These are phyloP conservation scores for Purpureocillium lavendulum DNA, from an alignment of 2,329 filamentous ascomycete genomes.

Conservation along the genomic window DNA sequence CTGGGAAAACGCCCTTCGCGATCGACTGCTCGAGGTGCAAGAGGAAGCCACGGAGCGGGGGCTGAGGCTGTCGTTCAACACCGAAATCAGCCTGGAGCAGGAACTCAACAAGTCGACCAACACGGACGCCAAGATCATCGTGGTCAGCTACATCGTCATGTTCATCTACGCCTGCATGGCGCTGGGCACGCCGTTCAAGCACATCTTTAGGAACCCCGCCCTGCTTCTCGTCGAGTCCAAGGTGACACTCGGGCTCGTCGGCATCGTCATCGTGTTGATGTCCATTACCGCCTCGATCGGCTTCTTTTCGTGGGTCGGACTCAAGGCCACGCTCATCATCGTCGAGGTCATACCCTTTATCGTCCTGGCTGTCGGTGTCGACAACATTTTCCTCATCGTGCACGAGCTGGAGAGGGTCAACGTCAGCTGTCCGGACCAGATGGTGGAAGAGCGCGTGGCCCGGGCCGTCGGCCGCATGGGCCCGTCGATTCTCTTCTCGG, in stretches of 20 bases:
- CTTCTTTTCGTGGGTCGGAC: slow-evolving; percentile 80
- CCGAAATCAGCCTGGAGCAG: slow-evolving; percentile 88
- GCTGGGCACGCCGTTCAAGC: slow-evolving; percentile 74
- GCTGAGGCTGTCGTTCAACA: slow-evolving; percentile 84
- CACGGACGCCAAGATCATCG: slow-evolving; percentile 92
- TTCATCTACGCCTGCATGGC: slow-evolving; percentile 94
- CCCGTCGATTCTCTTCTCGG: slow-evolving; percentile 90
- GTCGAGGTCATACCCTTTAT: slow-evolving; percentile 98
- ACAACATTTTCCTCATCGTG: slow-evolving; percentile 98
- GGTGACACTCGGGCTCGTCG: slow-evolving; percentile 88
- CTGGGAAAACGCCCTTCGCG: slow-evolving; percentile 76
- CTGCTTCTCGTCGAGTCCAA: slow-evolving; percentile 90
- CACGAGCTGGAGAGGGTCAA: slow-evolving; percentile 97
- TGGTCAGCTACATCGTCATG: slow-evolving; percentile 97
- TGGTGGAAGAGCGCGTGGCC: slow-evolving; percentile 77
- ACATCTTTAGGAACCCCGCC: slow-evolving; percentile 73
- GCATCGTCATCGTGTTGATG: slow-evolving; percentile 94
- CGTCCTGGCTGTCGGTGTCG: slow-evolving; percentile 90
- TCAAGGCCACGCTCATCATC: slow-evolving; percentile 96
- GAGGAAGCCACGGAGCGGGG: slow-evolving; percentile 70
- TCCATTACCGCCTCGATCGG: slow-evolving; percentile 94
- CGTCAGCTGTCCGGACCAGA: slow-evolving; percentile 78
- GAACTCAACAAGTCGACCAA: slow-evolving; percentile 98
- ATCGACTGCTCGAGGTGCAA: slow-evolving; percentile 68
- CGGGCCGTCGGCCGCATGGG: slow-evolving; percentile 92